Evolutionary conservation across 352 stramenopile genomes (phyloP).

Genomic region (Pythium coloratum): DNA sequence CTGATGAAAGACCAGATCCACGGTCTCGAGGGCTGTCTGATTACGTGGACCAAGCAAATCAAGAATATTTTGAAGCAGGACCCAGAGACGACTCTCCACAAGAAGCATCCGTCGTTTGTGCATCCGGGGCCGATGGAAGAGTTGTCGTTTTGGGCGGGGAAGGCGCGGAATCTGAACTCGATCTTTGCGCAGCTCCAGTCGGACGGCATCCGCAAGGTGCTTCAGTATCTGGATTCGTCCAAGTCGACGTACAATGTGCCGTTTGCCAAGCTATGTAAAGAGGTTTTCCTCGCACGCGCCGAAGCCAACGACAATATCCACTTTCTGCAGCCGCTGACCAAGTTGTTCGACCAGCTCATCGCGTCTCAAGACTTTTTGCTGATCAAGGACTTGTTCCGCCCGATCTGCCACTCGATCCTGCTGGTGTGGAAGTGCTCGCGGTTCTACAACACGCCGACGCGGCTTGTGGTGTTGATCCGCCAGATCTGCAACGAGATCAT

Average conservation of each 20-base stretch:
- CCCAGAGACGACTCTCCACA: slow-evolving; percentile 72
- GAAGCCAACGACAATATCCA: slow-evolving; percentile 89
- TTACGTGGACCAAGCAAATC: slow-evolving; percentile 95
- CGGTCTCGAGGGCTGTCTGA: slow-evolving; percentile 86
- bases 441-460: slow-evolving; percentile 90
- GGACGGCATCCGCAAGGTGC: slow-evolving; percentile 79
- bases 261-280: slow-evolving; percentile 92
- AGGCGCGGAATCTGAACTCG: slow-evolving; percentile 86
- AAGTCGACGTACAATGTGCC: slow-evolving; percentile 92
- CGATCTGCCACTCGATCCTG: slow-evolving; percentile 87
- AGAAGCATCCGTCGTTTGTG: slow-evolving; percentile 36
- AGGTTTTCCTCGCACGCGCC: slow-evolving; percentile 84
- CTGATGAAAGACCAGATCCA: slow-evolving; percentile 84
- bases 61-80: slow-evolving; percentile 92
- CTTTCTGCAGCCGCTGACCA: slow-evolving; percentile 77
- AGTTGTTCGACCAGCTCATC: slow-evolving; percentile 56
- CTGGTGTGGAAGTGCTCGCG: slow-evolving; percentile 90
- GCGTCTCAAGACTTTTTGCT: slow-evolving; percentile 41
- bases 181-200: slow-evolving; percentile 92
- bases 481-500: slow-evolving; percentile 91
- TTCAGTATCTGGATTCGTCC: slow-evolving; percentile 86
- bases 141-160: slow-evolving; percentile 86
- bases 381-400: slow-evolving; percentile 76
- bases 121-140: slow-evolving; percentile 88
- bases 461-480: slow-evolving; percentile 86